Conservation (phyloP, 306 rosid genomes). For the Medicago ruthenica region DNA sequence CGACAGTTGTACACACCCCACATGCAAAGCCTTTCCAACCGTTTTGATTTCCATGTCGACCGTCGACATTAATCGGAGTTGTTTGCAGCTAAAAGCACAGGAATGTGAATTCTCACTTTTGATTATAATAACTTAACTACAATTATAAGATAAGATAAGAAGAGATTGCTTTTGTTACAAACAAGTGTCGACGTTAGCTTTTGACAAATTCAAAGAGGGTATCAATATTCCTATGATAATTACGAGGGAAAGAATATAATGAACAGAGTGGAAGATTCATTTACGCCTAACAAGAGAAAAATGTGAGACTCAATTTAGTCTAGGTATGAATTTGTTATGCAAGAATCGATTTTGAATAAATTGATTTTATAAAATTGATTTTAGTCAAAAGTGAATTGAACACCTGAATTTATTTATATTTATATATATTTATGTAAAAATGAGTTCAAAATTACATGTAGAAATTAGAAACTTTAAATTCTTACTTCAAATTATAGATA, state of each 20-base stretch:
- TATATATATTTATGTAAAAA: too few relatives aligned
- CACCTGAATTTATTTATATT: too few relatives aligned
- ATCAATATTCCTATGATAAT: neutral
- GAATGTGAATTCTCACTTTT: conserved; percentile 21
- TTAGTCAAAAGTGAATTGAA: too few relatives aligned
- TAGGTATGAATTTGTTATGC: too few relatives aligned
- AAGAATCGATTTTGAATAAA: too few relatives aligned
- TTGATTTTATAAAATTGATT: too few relatives aligned
- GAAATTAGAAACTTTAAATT: too few relatives aligned
- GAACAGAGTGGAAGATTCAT: neutral
- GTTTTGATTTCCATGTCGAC: neutral
- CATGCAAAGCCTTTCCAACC: conserved; percentile 13
- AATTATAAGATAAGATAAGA: neutral
- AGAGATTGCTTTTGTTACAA: neutral
- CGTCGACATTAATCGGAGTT: conserved; percentile 5
- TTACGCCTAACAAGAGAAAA: neutral
- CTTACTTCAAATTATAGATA: too few relatives aligned
- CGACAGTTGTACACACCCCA: conserved; percentile 38
- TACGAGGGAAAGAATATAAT: neutral
- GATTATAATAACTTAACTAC: neutral
- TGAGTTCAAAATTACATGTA: too few relatives aligned
- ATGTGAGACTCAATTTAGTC: neutral
- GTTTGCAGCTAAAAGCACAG: neutral
- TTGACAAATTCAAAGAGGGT: neutral
- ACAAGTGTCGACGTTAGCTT: neutral